A percentile compares a stretch with the other conserved stretches of the same genome.
Conservation (phyloP, 495 filamentous ascomycete species). For the Parathielavia appendiculata region DNA sequence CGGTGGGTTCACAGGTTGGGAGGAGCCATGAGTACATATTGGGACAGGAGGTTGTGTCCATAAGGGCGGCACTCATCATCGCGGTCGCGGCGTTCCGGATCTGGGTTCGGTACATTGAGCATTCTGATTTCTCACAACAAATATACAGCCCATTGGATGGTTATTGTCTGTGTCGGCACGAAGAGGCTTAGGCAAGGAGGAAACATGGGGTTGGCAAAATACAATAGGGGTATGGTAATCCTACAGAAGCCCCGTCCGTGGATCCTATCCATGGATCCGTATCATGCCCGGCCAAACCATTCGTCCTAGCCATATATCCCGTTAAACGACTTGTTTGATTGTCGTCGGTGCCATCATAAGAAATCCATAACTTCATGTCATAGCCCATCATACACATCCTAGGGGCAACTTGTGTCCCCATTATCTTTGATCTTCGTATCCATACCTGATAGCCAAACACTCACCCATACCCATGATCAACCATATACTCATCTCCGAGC, state of each 20-base stretch:
- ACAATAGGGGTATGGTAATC: background rate
- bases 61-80: constrained; percentile 4
- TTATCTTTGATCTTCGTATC: background rate
- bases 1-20: constrained; percentile 18
- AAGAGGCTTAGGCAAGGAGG: too few relatives aligned
- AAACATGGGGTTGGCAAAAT: too few relatives aligned
- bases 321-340: too few relatives aligned
- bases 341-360: too few relatives aligned
- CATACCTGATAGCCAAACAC: background rate
- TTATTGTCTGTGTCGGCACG: too few relatives aligned
- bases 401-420: background rate
- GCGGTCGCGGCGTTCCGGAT: constrained; percentile 17
- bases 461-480: constrained; percentile 8
- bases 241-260: background rate
- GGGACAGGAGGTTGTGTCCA: constrained; percentile 2
- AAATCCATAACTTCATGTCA: too few relatives aligned
- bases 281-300: too few relatives aligned
- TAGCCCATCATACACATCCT: background rate
- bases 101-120: background rate
- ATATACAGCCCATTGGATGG: background rate
- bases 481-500: background rate
- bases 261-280: background rate
- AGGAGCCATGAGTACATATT: constrained; percentile 16
- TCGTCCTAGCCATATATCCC: too few relatives aligned
- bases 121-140: background rate